phyloP scores from a whole-genome alignment of 2,329 filamentous ascomycete species.

The Fusarium lyarnte region DNA sequence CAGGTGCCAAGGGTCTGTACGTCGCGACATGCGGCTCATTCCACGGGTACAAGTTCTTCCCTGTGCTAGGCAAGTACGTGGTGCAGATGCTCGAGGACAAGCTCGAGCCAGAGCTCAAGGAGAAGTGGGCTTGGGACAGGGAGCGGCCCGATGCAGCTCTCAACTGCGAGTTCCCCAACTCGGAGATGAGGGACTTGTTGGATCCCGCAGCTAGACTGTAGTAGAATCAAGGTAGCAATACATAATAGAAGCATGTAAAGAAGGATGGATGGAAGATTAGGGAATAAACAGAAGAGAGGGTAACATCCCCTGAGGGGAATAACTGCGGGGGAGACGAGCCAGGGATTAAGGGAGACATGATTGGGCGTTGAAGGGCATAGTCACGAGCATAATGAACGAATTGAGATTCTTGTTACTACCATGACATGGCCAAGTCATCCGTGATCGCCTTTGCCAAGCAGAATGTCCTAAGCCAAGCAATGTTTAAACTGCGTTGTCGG shows the following conservation, averaged over 20 bases:
- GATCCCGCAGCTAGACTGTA: constrained; percentile 47
- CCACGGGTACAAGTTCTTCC: constrained; percentile 75
- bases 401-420: constrained; percentile 4
- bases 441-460: constrained; percentile 9
- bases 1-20: constrained; percentile 62
- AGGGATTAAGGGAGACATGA: constrained; percentile 10
- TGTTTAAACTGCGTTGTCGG: constrained; percentile 17
- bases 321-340: constrained; percentile 11
- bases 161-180: constrained; percentile 66
- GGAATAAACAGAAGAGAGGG: constrained; percentile 5
- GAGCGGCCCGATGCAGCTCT: constrained; percentile 62
- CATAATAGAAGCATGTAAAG: constrained; percentile 12
- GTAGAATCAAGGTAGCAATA: constrained; percentile 22
- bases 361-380: constrained; percentile 18
- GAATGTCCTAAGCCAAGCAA: neutral
- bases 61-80: constrained; percentile 70
- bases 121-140: constrained; percentile 68
- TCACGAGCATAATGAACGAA: constrained; percentile 28
- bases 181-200: constrained; percentile 64
- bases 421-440: neutral
- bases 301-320: constrained; percentile 22
- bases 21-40: constrained; percentile 73
- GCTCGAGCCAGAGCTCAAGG: constrained; percentile 54
- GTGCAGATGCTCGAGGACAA: constrained; percentile 62
- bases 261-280: neutral